A percentile compares a stretch with the other conserved stretches of the same genome.
These are phyloP conservation scores for Ophiosphaerella korrae DNA, from an alignment of 2,329 filamentous ascomycete genomes.

Conservation along the genomic window DNA sequence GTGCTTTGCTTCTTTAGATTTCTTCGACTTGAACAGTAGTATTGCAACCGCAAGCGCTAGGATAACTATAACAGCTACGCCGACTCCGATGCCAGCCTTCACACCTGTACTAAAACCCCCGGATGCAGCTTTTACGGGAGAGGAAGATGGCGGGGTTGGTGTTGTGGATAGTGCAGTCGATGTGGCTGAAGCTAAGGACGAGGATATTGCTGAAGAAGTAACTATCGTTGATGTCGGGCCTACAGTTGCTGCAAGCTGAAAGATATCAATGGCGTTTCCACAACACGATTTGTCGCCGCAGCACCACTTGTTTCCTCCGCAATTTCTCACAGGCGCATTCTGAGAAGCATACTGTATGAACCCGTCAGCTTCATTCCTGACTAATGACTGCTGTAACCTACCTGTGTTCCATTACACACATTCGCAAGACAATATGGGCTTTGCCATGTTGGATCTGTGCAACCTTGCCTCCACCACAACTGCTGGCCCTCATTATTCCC, in stretches of 20 bases:
- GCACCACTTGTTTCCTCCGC: conserved; percentile 6
- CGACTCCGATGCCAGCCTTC: conserved; percentile 15
- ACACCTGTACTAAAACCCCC: conserved; percentile 6
- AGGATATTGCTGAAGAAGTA: background rate
- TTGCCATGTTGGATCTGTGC: conserved; percentile 18
- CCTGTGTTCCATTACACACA: conserved; percentile 6
- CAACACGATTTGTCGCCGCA: conserved; percentile 11
- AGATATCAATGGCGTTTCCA: background rate
- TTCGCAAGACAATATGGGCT: conserved; percentile 15
- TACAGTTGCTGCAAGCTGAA: conserved; percentile 6
- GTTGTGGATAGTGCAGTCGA: too few species aligned
- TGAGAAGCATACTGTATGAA: background rate
- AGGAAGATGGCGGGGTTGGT: background rate
- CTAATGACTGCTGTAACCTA: background rate
- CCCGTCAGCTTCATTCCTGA: background rate
- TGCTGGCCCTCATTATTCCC: conserved; percentile 4
- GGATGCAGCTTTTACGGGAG: background rate
- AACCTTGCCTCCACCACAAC: conserved; percentile 19
- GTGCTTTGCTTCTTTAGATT: too few species aligned
- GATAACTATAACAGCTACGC: conserved; percentile 4
- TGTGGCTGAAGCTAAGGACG: too few species aligned
- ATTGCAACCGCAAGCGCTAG: background rate
- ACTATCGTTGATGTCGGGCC: conserved; percentile 1
- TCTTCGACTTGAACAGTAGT: background rate
- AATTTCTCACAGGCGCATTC: conserved; percentile 11